Evolutionary conservation across 768 basidiomycete species (phyloP), one percentile per base, ranked within the genome.

Genomic region (Mycena haematopus): DNA sequence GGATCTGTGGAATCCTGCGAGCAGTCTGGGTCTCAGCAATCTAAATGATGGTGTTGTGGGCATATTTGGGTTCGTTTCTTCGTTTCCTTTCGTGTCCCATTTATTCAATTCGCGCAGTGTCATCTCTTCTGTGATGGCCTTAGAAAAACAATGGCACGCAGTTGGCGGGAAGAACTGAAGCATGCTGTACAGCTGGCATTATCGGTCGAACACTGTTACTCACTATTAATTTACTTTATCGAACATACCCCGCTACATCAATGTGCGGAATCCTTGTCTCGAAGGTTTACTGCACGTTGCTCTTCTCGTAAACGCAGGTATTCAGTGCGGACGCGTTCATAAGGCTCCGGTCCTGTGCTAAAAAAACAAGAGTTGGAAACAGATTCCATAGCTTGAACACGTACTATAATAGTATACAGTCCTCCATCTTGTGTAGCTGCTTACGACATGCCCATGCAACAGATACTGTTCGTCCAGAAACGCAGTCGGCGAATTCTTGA

Each of bases 1-100:
- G 60, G 97, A 99, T 73, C 75, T 95, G 61, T 96, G 90, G 88
- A 87, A 96, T 69, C 97, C 97, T 6, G 91, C 94, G 8, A 88
- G 89, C 21, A 90, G 84, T 60, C 82, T 95, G 42, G 92, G 90
- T 17, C 77, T 92, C 55, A 82, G 88, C 65, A 83, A 84, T 67
- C 69, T 96, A 66, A 93, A 90, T 71, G 97, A 99, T 63, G 96
- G 96, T 25, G 71, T 86, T 21, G 77, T 96, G 29, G 96, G 97
- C 57, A 79, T 92, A 60, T 82, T 92, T 65, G 97, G 96, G 93
- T 96, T 63, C 50, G 71, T 74, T 49, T 56, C 25, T 58, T 45
- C n/a, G 50, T 49, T 56, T 49, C 15, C 13, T 49, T 49, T 46
- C 33, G 52, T 24, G 49, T 45, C 45, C 52, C 61, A 40, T 52